Evolutionary conservation across 2,329 filamentous ascomycete genomes (phyloP).

Genomic region (Juglanconis oblonga): DNA sequence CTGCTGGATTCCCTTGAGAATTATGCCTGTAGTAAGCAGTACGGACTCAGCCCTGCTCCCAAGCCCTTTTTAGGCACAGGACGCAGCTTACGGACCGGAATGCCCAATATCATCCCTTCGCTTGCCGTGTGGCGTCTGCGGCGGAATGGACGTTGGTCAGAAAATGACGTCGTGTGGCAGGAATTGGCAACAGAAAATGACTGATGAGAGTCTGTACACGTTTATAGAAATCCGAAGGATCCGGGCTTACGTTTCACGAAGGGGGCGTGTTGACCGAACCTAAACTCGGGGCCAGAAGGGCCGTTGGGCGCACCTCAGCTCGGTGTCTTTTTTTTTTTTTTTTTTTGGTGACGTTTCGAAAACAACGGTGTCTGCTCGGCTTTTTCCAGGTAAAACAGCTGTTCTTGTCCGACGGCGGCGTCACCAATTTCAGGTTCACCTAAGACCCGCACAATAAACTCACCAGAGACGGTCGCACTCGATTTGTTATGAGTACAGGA

Average conservation of each 20-base stretch:
- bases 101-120: background rate
- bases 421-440: too few relatives aligned
- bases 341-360: too few relatives aligned
- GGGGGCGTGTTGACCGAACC: background rate
- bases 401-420: too few relatives aligned
- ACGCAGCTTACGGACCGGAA: background rate
- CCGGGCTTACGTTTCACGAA: background rate
- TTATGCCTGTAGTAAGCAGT: background rate
- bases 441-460: too few relatives aligned
- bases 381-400: too few relatives aligned
- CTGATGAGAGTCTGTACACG: background rate
- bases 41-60: background rate
- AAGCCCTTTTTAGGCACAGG: background rate
- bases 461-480: too few relatives aligned
- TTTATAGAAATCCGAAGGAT: conserved; percentile 4
- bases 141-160: background rate
- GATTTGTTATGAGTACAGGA: too few relatives aligned
- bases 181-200: too few relatives aligned
- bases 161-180: background rate
- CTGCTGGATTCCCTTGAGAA: too few relatives aligned
- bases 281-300: background rate
- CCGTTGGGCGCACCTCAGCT: too few relatives aligned
- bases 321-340: too few relatives aligned
- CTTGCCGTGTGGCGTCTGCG: background rate
- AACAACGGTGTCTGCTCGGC: too few relatives aligned